Evolutionary conservation across 352 stramenopile species (phyloP), one percentile per base, ranked within the genome.

Genomic region (Peronospora tabacina): DNA sequence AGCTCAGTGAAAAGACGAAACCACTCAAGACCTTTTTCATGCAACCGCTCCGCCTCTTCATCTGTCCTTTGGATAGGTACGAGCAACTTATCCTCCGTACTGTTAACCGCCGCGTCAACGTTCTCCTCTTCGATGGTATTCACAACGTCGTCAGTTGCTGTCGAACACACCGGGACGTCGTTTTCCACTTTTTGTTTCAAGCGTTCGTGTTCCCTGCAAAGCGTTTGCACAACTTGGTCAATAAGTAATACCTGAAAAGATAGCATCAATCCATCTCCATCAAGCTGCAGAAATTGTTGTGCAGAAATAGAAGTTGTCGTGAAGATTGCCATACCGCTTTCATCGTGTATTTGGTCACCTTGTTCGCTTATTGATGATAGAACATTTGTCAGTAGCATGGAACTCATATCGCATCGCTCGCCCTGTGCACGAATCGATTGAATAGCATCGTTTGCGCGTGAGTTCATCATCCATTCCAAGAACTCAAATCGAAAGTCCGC

Each of bases 211-310:
- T 91, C 76, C 1, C 68, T 30, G 9, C 82, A 63, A 4, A 92
- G 44, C 1, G 73, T 55, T 40, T 65, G 70, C 15, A 92, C 81
- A 45, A 90, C 55, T 56, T 87, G 62, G 34, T 94, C 83, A 39
- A 94, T 82, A 5, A 94, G 66, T 11, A 94, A 52, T 48, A 94
- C 84, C 44, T 94, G 83, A 41, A 87, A 69, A 4, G 70, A 81
- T 19, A 94, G 52, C 74, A 85, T 84, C 17, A 79, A 64, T 11
- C 62, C 73, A 52, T 89, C 72, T 3, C 64, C 68, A 54, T 89
- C 74, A 3, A 91, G 60, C 22, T 76, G 60, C 20, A 91, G 50
- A 10, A 91, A 91, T 19, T 72, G 38, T 36, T 87, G 72, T 0
- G 82, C 69, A 26, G 63, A 47, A 20, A 66, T 53, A 15, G 26